phyloP scores from a whole-genome alignment of 2,329 filamentous ascomycete genomes.

The Emericellopsis cladophorae region DNA sequence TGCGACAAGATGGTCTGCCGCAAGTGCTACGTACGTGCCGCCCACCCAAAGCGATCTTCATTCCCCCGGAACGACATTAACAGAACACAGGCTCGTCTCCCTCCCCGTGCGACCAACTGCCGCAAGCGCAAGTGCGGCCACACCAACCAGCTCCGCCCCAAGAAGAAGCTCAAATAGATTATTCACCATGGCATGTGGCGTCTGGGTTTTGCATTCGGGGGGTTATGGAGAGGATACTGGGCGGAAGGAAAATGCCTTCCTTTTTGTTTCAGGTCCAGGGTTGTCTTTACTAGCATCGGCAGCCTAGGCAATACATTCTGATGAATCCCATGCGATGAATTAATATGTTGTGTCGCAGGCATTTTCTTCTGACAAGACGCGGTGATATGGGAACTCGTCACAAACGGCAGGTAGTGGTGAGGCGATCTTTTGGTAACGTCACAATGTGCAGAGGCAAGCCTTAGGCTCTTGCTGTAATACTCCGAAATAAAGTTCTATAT shows the following conservation, averaged over 20 bases:
- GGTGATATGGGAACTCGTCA: no score
- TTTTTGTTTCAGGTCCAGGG: conserved; percentile 21
- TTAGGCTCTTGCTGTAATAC: no score
- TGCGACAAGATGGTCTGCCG: conserved; percentile 99
- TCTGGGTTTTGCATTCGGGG: conserved; percentile 23
- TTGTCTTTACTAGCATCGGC: conserved; percentile 27
- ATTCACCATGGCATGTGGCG: conserved; percentile 27
- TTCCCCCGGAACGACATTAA: not conserved
- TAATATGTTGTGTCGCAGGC: no score
- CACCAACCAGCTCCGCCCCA: conserved; percentile 99
- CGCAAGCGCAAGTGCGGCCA: conserved; percentile 99
- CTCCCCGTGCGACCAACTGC: conserved; percentile 99
- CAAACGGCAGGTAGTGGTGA: no score
- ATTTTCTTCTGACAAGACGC: no score
- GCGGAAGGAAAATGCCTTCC: conserved; percentile 15
- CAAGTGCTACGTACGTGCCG: conserved; percentile 89
- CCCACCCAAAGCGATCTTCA: not conserved
- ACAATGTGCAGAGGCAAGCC: no score
- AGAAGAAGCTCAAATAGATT: conserved; percentile 96
- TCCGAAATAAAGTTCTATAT: no score
- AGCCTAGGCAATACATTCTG: conserved; percentile 17
- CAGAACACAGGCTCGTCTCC: conserved; percentile 54
- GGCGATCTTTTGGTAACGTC: no score
- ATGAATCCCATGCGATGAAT: no score
- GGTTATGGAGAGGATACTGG: conserved; percentile 20